phyloP scores from a whole-genome alignment of 2,329 filamentous ascomycete genomes.

The Monilinia aucupariae region DNA sequence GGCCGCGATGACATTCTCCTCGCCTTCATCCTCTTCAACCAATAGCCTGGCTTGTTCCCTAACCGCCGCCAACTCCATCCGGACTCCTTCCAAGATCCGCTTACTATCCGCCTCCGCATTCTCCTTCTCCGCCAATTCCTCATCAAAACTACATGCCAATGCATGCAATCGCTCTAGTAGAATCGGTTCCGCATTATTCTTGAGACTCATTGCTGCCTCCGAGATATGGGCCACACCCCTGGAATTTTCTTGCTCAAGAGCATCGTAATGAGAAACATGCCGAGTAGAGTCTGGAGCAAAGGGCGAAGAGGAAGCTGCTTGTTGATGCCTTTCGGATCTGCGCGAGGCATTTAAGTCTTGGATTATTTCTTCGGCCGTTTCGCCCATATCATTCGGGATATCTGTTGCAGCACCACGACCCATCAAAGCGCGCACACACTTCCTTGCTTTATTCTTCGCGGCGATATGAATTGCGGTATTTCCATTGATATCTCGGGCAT shows the following conservation, averaged over 20 bases:
- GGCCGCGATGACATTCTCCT: conserved; percentile 20
- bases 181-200: conserved; percentile 62
- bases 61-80: conserved; percentile 59
- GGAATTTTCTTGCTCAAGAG: conserved; percentile 18
- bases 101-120: conserved; percentile 62
- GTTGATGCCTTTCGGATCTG: conserved; percentile 44
- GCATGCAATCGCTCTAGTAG: conserved; percentile 69
- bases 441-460: conserved; percentile 78
- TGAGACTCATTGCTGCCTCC: conserved; percentile 63
- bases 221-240: conserved; percentile 42
- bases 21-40: conserved; percentile 30
- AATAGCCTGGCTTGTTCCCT: conserved; percentile 56
- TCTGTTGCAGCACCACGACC: conserved; percentile 77
- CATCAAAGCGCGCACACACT: conserved; percentile 76
- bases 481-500: conserved; percentile 76
- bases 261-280: conserved; percentile 49
- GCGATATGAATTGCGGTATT: conserved; percentile 77
- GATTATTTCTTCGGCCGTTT: conserved; percentile 81
- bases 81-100: conserved; percentile 59
- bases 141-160: conserved; percentile 65
- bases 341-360: conserved; percentile 65
- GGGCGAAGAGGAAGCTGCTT: conserved; percentile 66
- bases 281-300: conserved; percentile 57
- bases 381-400: conserved; percentile 73
- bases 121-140: conserved; percentile 70